Evolutionary conservation across 1,284 basidiomycete species (phyloP), one percentile per base, ranked within the genome.

Genomic region (Cryptococcus sp.): DNA sequence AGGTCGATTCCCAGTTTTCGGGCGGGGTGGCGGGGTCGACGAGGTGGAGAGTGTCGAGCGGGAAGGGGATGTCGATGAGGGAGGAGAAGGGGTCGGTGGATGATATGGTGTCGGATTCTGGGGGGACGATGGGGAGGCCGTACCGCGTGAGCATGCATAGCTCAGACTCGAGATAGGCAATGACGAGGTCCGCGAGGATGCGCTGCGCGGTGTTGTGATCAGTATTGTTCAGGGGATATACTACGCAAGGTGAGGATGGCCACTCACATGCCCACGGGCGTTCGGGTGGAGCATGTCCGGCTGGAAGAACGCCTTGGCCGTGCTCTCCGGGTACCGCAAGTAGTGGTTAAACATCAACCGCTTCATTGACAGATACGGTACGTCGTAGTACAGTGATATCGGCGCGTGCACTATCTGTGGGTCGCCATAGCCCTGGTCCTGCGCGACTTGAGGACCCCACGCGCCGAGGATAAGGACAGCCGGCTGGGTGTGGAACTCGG

Each of bases 341-440:
- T 76, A 77, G 55, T 71, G 70, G 47, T 74, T 69, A 64, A 70
- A 77, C 43, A 77, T 63, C 55, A 74, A 42, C n/a, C 71, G 64
- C 64, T 77, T 77, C 64, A 76, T 58, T 12, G 68, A 71, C 23
- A 75, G 52, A 49, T 75, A 77, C 4, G 75, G 75, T 13, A 77
- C 67, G 55, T 77, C 75, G 53, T 76, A 77, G 63, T 76, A 77
- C 28, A 69, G 66, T 13, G 75, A 70, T n/a, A 77, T 73, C 13
- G 76, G 74, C 46, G 73, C 55, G 50, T 77, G 74, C 16, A 72
- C 63, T 38, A 74, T 63, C 53, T 78, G 74, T 3, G 76, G 74
- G 60, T 78, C 76, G 24, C 68, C 75, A 56, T 77, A 74, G 15
- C 76, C 72, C 53, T 69, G 66, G 59, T 77, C 70, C 37, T 70